Evolutionary conservation across 2,329 filamentous ascomycete genomes (phyloP).

Genomic region (Corinectria fuckeliana): DNA sequence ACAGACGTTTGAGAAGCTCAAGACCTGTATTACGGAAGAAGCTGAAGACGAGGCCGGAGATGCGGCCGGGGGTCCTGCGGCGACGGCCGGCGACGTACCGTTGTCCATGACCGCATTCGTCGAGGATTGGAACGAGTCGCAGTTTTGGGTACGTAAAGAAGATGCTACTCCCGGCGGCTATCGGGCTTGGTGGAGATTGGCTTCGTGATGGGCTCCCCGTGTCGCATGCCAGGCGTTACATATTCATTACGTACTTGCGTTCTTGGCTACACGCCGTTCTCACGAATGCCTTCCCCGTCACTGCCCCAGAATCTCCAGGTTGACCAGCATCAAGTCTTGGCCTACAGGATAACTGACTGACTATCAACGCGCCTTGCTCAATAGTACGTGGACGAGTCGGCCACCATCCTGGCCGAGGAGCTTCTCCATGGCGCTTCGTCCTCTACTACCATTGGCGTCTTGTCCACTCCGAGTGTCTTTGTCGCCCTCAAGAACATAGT

Average conservation of each 20-base stretch:
- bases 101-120: constrained; percentile 73
- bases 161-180: not conserved
- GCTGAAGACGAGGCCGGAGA: constrained; percentile 19
- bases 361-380: not conserved
- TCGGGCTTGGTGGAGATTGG: constrained; percentile 26
- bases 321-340: not conserved
- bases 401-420: constrained; percentile 66
- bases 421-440: constrained; percentile 67
- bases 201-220: constrained; percentile 27
- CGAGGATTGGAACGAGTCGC: constrained; percentile 84
- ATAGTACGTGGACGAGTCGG: constrained; percentile 77
- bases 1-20: constrained; percentile 71
- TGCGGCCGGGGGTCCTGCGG: constrained; percentile 35
- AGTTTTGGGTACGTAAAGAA: constrained; percentile 73
- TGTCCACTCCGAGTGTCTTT: constrained; percentile 80
- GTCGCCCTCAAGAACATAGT: constrained; percentile 76
- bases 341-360: not conserved
- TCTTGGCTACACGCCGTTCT: constrained; percentile 16
- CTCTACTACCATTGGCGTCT: constrained; percentile 68
- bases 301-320: not conserved
- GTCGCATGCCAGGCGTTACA: constrained; percentile 2
- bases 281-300: too few species aligned
- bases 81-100: constrained; percentile 45
- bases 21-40: constrained; percentile 24
- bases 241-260: constrained; percentile 33